A percentile compares a stretch with the other conserved stretches of the same genome.
Evolutionary conservation across 106 monocot genomes (phyloP).

Genomic region (Phalaenopsis aphrodite): DNA sequence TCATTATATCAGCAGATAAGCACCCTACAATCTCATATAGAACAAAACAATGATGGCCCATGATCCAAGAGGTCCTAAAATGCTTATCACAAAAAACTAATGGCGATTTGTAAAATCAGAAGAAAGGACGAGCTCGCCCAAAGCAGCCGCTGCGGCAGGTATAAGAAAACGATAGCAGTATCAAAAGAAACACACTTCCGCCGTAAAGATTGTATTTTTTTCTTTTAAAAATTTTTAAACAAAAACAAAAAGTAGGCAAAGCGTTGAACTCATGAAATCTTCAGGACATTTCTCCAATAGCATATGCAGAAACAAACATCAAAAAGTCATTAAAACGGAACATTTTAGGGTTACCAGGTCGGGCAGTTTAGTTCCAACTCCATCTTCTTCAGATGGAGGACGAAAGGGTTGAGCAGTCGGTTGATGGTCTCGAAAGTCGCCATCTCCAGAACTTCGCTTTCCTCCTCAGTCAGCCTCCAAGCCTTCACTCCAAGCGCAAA

Average conservation of each 20-base stretch:
- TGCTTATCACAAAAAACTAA: neutral
- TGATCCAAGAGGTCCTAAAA: neutral
- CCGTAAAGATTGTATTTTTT: neutral
- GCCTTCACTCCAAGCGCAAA: neutral
- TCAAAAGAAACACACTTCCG: neutral
- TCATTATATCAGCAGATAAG: neutral
- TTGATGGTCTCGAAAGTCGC: neutral
- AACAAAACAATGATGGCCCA: neutral
- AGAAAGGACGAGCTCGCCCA: neutral
- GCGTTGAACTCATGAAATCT: neutral
- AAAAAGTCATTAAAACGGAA: neutral
- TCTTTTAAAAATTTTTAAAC: neutral
- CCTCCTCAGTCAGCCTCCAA: neutral
- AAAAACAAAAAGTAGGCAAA: neutral
- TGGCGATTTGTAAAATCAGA: neutral
- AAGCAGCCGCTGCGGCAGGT: neutral
- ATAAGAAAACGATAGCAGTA: neutral
- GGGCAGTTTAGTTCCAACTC: slow-evolving; percentile 9
- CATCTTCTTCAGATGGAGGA: slow-evolving; percentile 6
- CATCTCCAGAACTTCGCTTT: neutral
- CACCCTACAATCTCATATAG: neutral
- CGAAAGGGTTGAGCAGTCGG: slow-evolving; percentile 3
- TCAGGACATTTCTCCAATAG: neutral
- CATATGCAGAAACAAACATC: neutral
- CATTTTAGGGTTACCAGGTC: slow-evolving; percentile 8